Conservation (phyloP, 2,329 filamentous ascomycete species). For the Claviceps africana region DNA sequence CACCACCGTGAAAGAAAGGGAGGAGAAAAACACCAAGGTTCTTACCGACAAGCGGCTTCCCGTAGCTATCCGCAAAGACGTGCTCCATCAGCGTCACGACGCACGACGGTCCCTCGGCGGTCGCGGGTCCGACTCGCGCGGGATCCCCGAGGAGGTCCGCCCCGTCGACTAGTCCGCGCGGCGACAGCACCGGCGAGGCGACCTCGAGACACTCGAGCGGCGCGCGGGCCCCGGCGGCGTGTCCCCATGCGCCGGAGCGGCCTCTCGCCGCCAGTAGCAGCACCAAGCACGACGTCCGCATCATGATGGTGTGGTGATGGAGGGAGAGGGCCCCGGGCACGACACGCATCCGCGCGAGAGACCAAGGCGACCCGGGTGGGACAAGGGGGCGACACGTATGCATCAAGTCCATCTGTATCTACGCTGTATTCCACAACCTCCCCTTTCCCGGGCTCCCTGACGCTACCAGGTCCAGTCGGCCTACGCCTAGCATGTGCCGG, state of each 20-base stretch:
- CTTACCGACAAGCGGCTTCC: constrained; percentile 57
- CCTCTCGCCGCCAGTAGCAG: background rate
- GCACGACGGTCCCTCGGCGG: constrained; percentile 19
- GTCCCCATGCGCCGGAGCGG: background rate
- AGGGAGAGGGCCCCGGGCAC: background rate
- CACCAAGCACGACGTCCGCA: constrained; percentile 1
- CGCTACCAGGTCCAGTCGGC: no score
- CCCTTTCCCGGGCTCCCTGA: no score
- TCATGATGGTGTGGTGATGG: background rate
- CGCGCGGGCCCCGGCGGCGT: background rate
- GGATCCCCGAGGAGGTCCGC: constrained; percentile 2
- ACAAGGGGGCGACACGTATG: no score
- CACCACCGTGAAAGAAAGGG: no score
- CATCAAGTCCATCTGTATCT: no score
- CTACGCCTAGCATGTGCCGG: no score
- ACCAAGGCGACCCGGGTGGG: no score
- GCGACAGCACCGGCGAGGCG: constrained; percentile 48
- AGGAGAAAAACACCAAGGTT: constrained; percentile 4
- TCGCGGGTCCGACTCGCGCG: background rate
- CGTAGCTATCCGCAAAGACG: constrained; percentile 59
- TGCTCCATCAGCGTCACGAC: constrained; percentile 52
- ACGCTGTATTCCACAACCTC: no score
- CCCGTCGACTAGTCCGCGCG: constrained; percentile 20
- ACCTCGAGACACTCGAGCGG: constrained; percentile 50
- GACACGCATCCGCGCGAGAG: no score